Conservation (phyloP, 345 rosid species). For the Populus alba region DNA sequence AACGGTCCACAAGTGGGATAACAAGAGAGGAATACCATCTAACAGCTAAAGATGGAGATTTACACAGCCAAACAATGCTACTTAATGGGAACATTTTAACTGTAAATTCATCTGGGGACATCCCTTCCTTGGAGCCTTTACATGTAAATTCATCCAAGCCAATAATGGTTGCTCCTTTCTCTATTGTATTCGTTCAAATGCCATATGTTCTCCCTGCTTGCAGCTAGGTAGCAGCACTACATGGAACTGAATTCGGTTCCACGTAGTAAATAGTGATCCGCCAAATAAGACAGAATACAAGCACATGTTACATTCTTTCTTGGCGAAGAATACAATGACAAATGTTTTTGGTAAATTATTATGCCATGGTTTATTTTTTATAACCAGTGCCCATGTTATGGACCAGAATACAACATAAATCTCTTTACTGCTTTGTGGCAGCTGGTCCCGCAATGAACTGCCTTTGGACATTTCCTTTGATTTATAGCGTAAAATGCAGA, state of each 20-base stretch:
- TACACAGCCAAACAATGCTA: conserved; percentile 77
- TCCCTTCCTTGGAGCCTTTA: conserved; percentile 61
- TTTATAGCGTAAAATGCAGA: background rate
- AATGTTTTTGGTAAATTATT: background rate
- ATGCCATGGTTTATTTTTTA: background rate
- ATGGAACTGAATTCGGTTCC: conserved; percentile 19
- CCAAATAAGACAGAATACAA: conserved; percentile 14
- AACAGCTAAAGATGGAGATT: conserved; percentile 64
- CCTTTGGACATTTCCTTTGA: background rate
- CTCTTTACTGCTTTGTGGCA: background rate
- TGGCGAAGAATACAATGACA: background rate
- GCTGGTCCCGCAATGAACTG: background rate
- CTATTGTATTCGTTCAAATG: conserved; percentile 70
- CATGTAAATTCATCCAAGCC: conserved; percentile 44
- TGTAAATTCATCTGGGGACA: conserved; percentile 56
- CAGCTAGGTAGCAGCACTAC: conserved; percentile 10
- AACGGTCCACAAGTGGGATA: conserved; percentile 19
- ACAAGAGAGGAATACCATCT: conserved; percentile 85
- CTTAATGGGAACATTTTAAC: conserved; percentile 69
- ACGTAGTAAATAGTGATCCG: background rate
- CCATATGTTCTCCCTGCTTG: conserved; percentile 56
- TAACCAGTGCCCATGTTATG: background rate
- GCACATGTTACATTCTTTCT: background rate
- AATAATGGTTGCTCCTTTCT: conserved; percentile 55
- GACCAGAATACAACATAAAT: background rate